phyloP scores from a whole-genome alignment of 225 moss, liverwort and hornwort genomes.

The Sphagnum contortum region DNA sequence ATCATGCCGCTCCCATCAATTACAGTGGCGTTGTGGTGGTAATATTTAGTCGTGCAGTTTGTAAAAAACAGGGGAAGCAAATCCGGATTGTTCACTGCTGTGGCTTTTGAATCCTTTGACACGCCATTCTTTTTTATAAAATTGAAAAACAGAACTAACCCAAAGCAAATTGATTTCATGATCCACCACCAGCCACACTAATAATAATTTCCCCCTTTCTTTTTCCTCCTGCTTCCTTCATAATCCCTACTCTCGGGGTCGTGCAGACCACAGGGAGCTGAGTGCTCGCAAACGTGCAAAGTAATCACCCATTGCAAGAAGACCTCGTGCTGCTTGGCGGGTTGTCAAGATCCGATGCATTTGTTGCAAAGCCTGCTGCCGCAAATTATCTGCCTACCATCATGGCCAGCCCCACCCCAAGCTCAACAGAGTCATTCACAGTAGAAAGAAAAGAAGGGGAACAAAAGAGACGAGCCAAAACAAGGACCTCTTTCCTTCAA shows the following conservation, averaged over 20 bases:
- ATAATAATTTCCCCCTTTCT: too few species aligned
- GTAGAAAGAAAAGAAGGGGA: too few species aligned
- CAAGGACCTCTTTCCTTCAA: too few species aligned
- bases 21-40: slow-evolving; percentile 20
- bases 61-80: slow-evolving; percentile 59
- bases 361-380: slow-evolving; percentile 94
- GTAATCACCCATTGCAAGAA: slow-evolving; percentile 99
- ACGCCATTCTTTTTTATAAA: slow-evolving; percentile 11
- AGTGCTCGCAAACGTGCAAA: slow-evolving; percentile 94
- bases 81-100: slow-evolving; percentile 94
- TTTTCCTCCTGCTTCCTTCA: slow-evolving; percentile 15
- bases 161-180: too few species aligned
- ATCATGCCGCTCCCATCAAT: slow-evolving; percentile 48
- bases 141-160: slow-evolving; percentile 19
- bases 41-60: slow-evolving; percentile 5
- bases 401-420: too few species aligned
- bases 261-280: slow-evolving; percentile 98
- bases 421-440: too few species aligned
- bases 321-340: slow-evolving; percentile 94
- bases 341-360: slow-evolving; percentile 97
- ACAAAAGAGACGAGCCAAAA: too few species aligned
- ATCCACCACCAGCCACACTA: too few species aligned
- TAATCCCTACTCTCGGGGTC: slow-evolving; percentile 56
- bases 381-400: slow-evolving; percentile 82
- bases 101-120: slow-evolving; percentile 43